Base-by-base conservation (phyloP, 169 alveolate species). In the Plasmodium reichenowi region DNA sequence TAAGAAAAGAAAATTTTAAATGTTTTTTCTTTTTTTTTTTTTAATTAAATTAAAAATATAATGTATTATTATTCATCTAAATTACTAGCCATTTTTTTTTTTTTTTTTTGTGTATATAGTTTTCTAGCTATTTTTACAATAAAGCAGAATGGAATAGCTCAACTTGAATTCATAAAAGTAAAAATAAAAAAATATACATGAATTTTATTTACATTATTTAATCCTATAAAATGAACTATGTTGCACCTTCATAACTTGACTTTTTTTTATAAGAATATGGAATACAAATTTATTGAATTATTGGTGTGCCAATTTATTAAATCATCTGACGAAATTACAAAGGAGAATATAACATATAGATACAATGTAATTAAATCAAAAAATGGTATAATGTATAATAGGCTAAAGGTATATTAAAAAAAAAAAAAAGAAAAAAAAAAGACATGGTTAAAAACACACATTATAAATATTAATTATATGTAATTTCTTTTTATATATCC, bases 251-350 rank as follows among this genome's bases (percentile, higher is more conserved):
- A 54, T 59, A 63, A 50, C n/a, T 66, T 63, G 22, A 17, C 66
- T 63, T 13, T 43, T 43, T 63, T 59, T 70, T 43, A 29, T 58
- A 95, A 97, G 96, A 96, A 96, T 91, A 95, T 96, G 95, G 99
- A 97, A 93, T 98, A 97, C 94, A 98, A 97, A 93, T 97, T 97
- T 87, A 93, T 97, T 26, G 99, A 98, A 88, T 94, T 98, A 43
- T 94, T 98, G 50, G 89, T 96, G 52, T 91, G 95, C 29, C 98
- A 97, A 75, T 97, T 97, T 91, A 89, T 88, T 38, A 97, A 97
- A 20, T 93, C 98, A 2, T 89, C 98, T 2, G 99, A 97, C 78
- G 99, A 97, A 60, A 73, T 93, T 54, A 94, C 97, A 32, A 94
- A 97, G 74, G 96, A 96, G 87, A 94, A 95, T 72, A 97, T 98